Base-by-base conservation (phyloP, 768 basidiomycete genomes). In the Mrakia frigida region DNA sequence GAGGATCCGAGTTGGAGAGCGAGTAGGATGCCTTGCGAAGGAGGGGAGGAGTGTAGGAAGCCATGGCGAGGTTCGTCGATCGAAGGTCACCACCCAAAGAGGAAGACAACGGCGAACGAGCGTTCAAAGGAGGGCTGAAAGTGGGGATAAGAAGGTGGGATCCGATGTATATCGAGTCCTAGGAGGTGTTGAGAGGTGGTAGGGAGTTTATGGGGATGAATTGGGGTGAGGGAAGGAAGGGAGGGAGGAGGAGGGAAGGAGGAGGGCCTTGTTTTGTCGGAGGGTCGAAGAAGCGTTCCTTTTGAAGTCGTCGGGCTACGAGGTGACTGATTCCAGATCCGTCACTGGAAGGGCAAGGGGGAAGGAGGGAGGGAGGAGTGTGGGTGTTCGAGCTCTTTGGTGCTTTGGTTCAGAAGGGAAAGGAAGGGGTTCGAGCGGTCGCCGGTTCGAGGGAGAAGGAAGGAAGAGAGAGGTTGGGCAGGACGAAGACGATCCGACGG, bases 281-380 rank as follows among this genome's bases (percentile, higher is more conserved):
- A 18, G 2, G 14, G 28, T 41, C 39, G 41, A 70, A 21, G 35
- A 33, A 2, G 61, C 35, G 61, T 37, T 13, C 5, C 5, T 5
- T 11, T 41, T 41, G 39, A 50, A 6, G 9, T 46, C 39, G 43
- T 2, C 16, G 9, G 43, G 9, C 43, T 46, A 63, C 60, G 65
- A 67, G 65, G 65, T 68, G 65, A 68, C 65, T 39, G 65, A 68
- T 68, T 37, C 65, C 65, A 71, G 53, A 71, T 50, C 70, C 31
- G 53, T 50, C 46, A 71, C 70, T 70, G 37, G 41, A 70, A 28
- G 37, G 33, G 28, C 6, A 18, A n/a, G 25, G 16, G 52, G 25
- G 53, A 52, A 28, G 53, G 50, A 13, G 16, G 70, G 28, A 52
- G 43, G 35, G 46, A 18, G 53, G 56, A n/a, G 56, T 18, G 56